A percentile compares a stretch with the other conserved stretches of the same genome.
phyloP scores from a whole-genome alignment of 371 early-diverging fungal species.

The Saksenaea oblongispora region DNA sequence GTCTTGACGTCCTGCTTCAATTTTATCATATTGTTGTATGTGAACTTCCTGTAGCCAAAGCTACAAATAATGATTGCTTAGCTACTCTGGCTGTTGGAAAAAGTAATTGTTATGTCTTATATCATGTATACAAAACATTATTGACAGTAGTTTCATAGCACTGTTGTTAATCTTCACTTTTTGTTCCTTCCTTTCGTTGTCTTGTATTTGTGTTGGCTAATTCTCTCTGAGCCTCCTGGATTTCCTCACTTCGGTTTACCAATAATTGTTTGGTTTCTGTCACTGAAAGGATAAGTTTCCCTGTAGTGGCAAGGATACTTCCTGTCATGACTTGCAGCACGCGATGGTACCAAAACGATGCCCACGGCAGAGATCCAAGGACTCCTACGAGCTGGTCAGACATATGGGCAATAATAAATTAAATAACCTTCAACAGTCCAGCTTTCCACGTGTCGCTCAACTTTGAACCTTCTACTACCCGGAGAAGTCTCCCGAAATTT shows the following conservation, averaged over 20 bases:
- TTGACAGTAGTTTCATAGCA: no score
- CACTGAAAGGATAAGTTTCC: slow-evolving; percentile 10
- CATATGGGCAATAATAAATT: neutral
- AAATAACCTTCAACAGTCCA: slow-evolving; percentile 29
- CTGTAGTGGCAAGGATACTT: slow-evolving; percentile 11
- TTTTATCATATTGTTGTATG: no score
- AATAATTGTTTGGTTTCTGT: neutral
- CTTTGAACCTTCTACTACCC: slow-evolving; percentile 24
- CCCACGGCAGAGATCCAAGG: slow-evolving; percentile 9
- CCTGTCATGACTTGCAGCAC: slow-evolving; percentile 14
- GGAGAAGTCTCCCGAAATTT: slow-evolving; percentile 21
- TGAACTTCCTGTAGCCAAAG: no score
- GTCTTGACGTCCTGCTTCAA: no score
- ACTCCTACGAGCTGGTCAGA: slow-evolving; percentile 11
- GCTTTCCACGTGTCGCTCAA: slow-evolving; percentile 18
- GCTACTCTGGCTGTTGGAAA: no score
- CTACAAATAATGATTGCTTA: no score
- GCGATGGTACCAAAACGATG: slow-evolving; percentile 15
- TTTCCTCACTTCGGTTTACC: neutral
- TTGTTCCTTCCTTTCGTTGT: neutral
- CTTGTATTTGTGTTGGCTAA: neutral
- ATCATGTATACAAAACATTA: neutral
- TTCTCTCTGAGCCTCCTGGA: neutral
- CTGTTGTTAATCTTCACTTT: neutral
- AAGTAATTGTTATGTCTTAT: neutral